Percentiles rank a stretch among this genome's conserved stretches.
Conservation (phyloP, 768 basidiomycete species). For the Cubamyces sp. region DNA sequence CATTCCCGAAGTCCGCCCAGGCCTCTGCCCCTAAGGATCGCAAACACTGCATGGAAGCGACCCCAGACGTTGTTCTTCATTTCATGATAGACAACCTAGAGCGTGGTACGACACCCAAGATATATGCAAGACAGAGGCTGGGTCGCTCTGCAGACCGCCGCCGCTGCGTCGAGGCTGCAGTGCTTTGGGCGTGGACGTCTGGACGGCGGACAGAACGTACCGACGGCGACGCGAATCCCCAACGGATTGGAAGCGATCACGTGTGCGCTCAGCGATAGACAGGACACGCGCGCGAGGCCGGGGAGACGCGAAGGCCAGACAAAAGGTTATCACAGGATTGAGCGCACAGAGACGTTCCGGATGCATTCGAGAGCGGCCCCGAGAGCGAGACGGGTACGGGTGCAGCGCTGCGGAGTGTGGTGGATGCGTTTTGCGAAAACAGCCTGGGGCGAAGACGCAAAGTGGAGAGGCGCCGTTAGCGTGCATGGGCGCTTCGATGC, state of each 20-base stretch:
- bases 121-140: too few species aligned
- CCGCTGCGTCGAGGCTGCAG: neutral
- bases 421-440: neutral
- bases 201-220: constrained; percentile 2
- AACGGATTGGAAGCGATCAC: constrained; percentile 14
- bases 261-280: constrained; percentile 3
- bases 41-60: too few species aligned
- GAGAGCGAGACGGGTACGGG: neutral
- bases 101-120: too few species aligned
- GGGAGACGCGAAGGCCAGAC: neutral
- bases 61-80: too few species aligned
- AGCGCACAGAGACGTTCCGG: constrained; percentile 2
- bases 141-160: neutral
- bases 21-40: too few species aligned
- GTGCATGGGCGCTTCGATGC: constrained; percentile 6
- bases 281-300: neutral
- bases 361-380: constrained; percentile 19
- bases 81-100: too few species aligned
- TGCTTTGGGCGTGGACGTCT: neutral
- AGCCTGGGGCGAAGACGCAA: too few species aligned
- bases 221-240: constrained; percentile 11
- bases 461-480: constrained; percentile 1
- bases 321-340: neutral
- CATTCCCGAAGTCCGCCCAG: too few species aligned
- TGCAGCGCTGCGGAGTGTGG: neutral